phyloP scores from a whole-genome alignment of 495 filamentous ascomycete species.

The Xylaria scruposa region DNA sequence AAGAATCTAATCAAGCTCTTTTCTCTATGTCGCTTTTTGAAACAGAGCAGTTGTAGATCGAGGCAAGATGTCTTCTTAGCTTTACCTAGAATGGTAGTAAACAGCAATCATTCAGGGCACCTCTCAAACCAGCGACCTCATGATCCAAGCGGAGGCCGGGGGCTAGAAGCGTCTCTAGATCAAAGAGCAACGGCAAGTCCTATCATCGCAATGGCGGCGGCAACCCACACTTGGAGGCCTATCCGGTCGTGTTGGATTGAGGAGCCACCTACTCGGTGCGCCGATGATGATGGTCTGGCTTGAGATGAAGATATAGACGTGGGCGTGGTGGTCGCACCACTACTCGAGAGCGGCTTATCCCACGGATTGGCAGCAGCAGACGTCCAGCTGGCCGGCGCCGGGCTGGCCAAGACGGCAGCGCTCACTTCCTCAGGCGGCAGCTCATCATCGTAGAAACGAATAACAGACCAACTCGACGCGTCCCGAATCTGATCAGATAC shows the following conservation, averaged over 20 bases:
- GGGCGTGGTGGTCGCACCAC: not conserved
- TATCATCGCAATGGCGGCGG: not conserved
- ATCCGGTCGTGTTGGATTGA: not conserved
- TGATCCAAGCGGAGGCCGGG: not conserved
- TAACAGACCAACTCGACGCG: slow-evolving; percentile 28
- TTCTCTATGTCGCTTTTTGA: not conserved
- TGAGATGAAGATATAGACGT: not conserved
- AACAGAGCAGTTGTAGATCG: not conserved
- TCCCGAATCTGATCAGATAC: slow-evolving; percentile 21
- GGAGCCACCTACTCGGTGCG: not conserved
- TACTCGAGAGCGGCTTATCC: not conserved
- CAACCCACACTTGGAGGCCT: not conserved
- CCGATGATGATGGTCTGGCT: not conserved
- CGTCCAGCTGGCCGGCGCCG: slow-evolving; percentile 34
- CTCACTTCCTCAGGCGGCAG: slow-evolving; percentile 22
- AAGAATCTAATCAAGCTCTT: not conserved
- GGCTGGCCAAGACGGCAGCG: slow-evolving; percentile 28
- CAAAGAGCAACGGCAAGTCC: slow-evolving; percentile 11
- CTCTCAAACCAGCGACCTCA: not conserved
- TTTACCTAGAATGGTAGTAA: not conserved
- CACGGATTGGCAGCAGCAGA: slow-evolving; percentile 25
- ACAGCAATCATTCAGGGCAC: not conserved
- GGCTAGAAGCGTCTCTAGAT: not conserved
- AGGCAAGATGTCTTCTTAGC: not conserved
- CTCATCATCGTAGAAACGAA: slow-evolving; percentile 31